Conservation (phyloP, 1,139 yeast species). For the Pichia sp. region DNA sequence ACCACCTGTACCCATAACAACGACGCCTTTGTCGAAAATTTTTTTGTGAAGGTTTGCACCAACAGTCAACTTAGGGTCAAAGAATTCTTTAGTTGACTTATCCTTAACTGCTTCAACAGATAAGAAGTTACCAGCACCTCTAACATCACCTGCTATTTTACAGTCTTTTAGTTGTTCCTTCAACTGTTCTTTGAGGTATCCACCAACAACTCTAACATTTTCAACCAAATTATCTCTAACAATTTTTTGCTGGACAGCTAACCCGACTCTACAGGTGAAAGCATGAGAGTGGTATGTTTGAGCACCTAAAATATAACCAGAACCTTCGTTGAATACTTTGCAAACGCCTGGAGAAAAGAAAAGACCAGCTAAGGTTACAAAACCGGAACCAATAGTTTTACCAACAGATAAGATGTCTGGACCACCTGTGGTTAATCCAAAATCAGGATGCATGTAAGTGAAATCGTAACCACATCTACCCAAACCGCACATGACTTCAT, state of each 20-base stretch:
- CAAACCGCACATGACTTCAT: constrained; percentile 63
- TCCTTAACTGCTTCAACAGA: constrained; percentile 49
- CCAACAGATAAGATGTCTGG: constrained; percentile 60
- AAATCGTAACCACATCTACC: constrained; percentile 42
- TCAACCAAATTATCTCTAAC: constrained; percentile 37
- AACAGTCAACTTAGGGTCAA: constrained; percentile 31
- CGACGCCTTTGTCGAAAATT: constrained; percentile 37
- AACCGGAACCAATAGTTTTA: constrained; percentile 59
- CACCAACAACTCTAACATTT: constrained; percentile 45
- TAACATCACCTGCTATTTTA: constrained; percentile 46
- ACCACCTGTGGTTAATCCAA: constrained; percentile 34
- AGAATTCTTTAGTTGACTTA: constrained; percentile 41
- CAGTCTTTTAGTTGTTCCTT: constrained; percentile 29
- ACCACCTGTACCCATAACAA: constrained; percentile 39
- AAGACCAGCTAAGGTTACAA: constrained; percentile 55
- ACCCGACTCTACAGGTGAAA: constrained; percentile 53
- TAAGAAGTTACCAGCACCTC: constrained; percentile 61
- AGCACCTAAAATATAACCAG: constrained; percentile 42
- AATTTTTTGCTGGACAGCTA: constrained; percentile 49
- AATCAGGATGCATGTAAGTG: constrained; percentile 26
- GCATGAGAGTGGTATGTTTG: constrained; percentile 60
- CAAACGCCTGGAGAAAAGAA: constrained; percentile 45
- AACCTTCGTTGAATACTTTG: constrained; percentile 38
- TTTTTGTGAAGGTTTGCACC: constrained; percentile 32
- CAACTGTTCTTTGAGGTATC: constrained; percentile 39